Conservation (phyloP, 1,284 basidiomycete species). For the Cryptococcus maquisensis region DNA sequence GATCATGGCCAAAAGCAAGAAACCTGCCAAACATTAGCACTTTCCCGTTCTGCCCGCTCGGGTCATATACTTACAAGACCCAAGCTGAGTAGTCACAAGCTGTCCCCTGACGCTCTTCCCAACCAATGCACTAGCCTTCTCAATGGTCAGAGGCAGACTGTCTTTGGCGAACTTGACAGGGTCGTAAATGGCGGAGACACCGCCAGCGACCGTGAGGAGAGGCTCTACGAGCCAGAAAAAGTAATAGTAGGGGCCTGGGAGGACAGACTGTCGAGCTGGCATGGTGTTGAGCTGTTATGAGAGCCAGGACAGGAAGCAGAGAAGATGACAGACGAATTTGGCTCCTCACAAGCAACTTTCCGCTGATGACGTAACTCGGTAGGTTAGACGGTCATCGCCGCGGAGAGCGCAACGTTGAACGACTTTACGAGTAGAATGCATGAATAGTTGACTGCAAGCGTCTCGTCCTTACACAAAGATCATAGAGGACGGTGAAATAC, state of each 20-base stretch:
- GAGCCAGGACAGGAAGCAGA: too few relatives aligned
- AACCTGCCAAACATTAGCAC: slow-evolving; percentile 30
- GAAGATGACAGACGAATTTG: too few relatives aligned
- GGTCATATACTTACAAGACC: slow-evolving; percentile 38
- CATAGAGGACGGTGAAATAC: too few relatives aligned
- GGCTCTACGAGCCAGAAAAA: slow-evolving; percentile 42
- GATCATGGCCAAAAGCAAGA: slow-evolving; percentile 47
- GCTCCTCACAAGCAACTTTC: too few relatives aligned
- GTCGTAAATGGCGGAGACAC: slow-evolving; percentile 40
- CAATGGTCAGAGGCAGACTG: slow-evolving; percentile 33
- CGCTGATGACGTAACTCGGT: too few relatives aligned
- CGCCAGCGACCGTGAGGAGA: slow-evolving; percentile 43
- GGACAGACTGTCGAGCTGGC: not conserved
- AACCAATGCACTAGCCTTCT: slow-evolving; percentile 20
- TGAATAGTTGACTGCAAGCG: too few relatives aligned
- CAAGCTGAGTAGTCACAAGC: slow-evolving; percentile 44
- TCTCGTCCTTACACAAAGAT: too few relatives aligned
- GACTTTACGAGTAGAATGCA: too few relatives aligned
- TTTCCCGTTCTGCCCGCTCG: not conserved
- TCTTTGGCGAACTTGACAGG: slow-evolving; percentile 36
- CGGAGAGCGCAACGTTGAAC: too few relatives aligned
- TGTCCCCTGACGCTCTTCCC: slow-evolving; percentile 35
- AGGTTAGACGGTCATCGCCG: too few relatives aligned
- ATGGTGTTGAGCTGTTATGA: too few relatives aligned
- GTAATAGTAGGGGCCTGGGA: slow-evolving; percentile 34